These are phyloP conservation scores for Canariomyces notabilis DNA, from an alignment of 2,329 filamentous ascomycete species.

Conservation along the genomic window DNA sequence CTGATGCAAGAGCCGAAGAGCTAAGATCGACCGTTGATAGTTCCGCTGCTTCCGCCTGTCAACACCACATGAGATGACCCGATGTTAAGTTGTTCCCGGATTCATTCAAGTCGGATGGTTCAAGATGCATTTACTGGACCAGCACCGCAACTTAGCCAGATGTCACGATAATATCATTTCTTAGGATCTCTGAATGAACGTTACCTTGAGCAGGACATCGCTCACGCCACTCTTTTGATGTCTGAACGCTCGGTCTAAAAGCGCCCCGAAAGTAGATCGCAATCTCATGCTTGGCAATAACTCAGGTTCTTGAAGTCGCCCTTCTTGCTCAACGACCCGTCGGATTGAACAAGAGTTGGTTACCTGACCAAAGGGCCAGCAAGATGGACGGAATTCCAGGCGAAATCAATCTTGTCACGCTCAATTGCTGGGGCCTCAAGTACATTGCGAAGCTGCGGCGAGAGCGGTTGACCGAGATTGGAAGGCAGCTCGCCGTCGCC, in stretches of 20 bases:
- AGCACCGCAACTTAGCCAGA: no score
- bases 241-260: background rate
- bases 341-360: background rate
- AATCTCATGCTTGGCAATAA: background rate
- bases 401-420: conserved; percentile 72
- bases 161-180: no score
- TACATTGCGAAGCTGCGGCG: conserved; percentile 73
- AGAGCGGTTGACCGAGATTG: conserved; percentile 78
- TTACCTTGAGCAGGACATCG: no score
- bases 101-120: no score
- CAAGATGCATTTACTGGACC: no score
- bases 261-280: conserved; percentile 4
- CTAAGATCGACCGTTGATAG: no score
- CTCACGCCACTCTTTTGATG: no score
- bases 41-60: no score
- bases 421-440: conserved; percentile 97
- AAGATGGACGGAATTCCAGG: conserved; percentile 36
- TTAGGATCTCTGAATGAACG: no score
- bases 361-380: background rate
- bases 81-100: no score
- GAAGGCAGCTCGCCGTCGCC: conserved; percentile 65
- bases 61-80: no score
- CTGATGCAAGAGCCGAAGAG: no score
- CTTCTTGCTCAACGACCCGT: background rate
- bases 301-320: background rate